Evolutionary conservation across 2,329 filamentous ascomycete genomes (phyloP), one percentile per base, ranked within the genome.

Genomic region (Colletotrichum sp.): DNA sequence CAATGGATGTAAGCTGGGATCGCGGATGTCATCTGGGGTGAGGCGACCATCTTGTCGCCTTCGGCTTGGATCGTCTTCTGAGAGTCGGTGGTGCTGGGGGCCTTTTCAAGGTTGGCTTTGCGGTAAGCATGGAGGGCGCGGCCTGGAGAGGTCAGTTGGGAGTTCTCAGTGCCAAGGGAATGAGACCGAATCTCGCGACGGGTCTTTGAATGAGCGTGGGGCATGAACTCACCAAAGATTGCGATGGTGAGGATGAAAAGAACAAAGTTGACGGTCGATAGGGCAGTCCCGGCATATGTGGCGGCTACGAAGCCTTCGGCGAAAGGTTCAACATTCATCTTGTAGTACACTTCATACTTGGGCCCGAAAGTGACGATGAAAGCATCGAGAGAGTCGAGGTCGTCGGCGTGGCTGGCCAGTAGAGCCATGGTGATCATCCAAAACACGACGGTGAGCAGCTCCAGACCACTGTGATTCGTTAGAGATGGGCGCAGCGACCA

Each of bases 401-500:
- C 77, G n/a, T 76, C 75, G n/a, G 75, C 67, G 16, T 78, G 77
- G 55, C 76, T 76, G 26, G 73, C 77, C 9, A 78, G 30, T 5
- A 78, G 76, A 9, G 76, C 73, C 58, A 73, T 76, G 14, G 76
- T 71, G 36, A 78, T 76, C 24, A 78, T 36, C 77, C 77, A 78
- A 32, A 78, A 77, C 5, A 77, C 73, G 7, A 78, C 66, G 10
- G 73, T 76, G 32, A 78, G 69, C 16, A 77, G 34, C 16, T 78
- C 77, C 10, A 78, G 73, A 12, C 73, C 77, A 4, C 77, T 78
- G 4, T 13, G 26, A 18, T 34, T 5, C 3, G 48, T 76, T 18
- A 74, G 71, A 28, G 28, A 24, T 3, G 7, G 30, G 18, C n/a
- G 28, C 59, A 62, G 16, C 18, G 10, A 61, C 58, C 14, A 38